Percentiles rank a stretch among this genome's conserved stretches.
phyloP scores from a whole-genome alignment of 768 basidiomycete genomes.

The Mycena rebaudengoi region DNA sequence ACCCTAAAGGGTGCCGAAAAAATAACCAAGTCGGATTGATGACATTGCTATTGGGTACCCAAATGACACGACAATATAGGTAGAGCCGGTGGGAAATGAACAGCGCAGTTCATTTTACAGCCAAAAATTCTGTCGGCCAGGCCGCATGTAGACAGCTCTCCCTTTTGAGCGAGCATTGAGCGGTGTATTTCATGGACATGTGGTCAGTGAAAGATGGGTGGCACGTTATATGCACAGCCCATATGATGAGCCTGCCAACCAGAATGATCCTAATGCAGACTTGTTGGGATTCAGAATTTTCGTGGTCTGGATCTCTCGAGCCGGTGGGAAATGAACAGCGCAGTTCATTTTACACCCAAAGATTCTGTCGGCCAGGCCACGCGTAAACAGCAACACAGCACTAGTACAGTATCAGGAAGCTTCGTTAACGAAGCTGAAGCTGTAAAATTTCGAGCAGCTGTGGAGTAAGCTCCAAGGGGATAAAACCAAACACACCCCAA shows the following conservation, averaged over 20 bases:
- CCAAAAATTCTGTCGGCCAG: too few species aligned
- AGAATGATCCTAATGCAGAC: background rate
- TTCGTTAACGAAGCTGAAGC: slow-evolving; percentile 5
- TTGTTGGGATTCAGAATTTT: background rate
- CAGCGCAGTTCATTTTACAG: too few species aligned
- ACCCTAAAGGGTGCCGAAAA: too few species aligned
- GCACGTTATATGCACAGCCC: too few species aligned
- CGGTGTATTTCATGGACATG: too few species aligned
- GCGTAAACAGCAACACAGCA: background rate
- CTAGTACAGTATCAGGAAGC: background rate
- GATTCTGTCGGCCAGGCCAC: background rate
- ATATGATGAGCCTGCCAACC: background rate
- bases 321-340: background rate
- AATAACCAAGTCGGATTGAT: too few species aligned
- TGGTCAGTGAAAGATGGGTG: too few species aligned
- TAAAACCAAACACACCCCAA: slow-evolving; percentile 10
- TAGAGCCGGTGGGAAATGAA: too few species aligned
- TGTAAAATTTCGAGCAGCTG: slow-evolving; percentile 7
- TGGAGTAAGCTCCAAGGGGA: slow-evolving; percentile 5
- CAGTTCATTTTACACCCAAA: background rate
- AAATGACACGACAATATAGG: too few species aligned
- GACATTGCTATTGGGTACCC: too few species aligned
- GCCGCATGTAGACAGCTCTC: too few species aligned
- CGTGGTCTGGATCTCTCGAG: background rate
- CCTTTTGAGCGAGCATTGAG: too few species aligned